Base-by-base conservation (phyloP, 768 basidiomycete genomes). In the Pleurotus ostreatus region DNA sequence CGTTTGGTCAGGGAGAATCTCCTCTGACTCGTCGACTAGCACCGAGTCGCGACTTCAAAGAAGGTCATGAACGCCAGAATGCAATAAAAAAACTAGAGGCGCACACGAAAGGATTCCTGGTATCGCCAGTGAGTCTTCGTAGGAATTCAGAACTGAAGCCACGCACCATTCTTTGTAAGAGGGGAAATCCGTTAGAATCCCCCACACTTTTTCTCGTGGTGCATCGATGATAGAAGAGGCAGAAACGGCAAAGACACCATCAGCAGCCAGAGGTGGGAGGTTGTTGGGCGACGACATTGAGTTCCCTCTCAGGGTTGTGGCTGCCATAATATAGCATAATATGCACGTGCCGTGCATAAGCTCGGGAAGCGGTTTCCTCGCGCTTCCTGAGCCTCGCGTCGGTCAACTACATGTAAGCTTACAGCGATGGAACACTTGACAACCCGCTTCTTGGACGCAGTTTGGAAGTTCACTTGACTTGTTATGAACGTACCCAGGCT, bases 91-190 rank as follows among this genome's bases (percentile, higher is more conserved):
- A 51, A 38, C 30, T n/a, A 6, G 22, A 41, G 5, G 70, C 80
- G 25, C 70, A 85, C 86, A 82, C 78, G 55, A 86, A 88, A 4
- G 85, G 75, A 61, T 88, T 88, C 86, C 86, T 88, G 57, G 20
- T 23, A 15, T 13, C 37, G 46, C 20, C 7, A 45, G 34, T 4
- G 55, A 20, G 26, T 15, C 20, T 1, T n/a, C 6, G 16, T 49
- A 37, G 2, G 7, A 34, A 16, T 20, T 12, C 9, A n/a, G n/a
- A 30, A 34, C 20, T 49, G 49, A 16, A 22, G 7, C 45, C 16
- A 16, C 26, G 47, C 65, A 84, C 88, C 88, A 90, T 69, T 84
- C 72, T 15, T 72, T 71, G 61, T 89, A 89, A 4, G 78, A 75
- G 1, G 70, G 64, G 68, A 89, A 88, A 65, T 88, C 84, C 71